Evolutionary conservation across 495 filamentous ascomycete species (phyloP), one percentile per base, ranked within the genome.

Genomic region (Penicillium soppii): DNA sequence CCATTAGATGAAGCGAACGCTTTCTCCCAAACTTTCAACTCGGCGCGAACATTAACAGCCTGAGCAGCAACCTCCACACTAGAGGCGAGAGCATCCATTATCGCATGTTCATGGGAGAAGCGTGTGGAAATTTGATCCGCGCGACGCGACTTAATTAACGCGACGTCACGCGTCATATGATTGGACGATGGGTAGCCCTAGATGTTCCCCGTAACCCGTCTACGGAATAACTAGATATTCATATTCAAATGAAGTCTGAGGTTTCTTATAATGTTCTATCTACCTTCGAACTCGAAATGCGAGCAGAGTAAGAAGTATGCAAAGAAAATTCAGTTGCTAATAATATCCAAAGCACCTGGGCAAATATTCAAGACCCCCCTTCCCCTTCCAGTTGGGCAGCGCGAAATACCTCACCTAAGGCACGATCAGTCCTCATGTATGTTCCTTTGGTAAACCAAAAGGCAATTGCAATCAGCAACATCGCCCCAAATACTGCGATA

Each of bases 1-100:
- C 70, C 76, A 61, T 96, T 80, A 1, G 73, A 70, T 17, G 71
- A 69, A 2, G 88, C 81, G 74, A 94, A 97, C 5, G 79, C 71
- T 57, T 80, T 82, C 68, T 98, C 92, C 86, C 91, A 98, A 62
- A 77, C 69, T 67, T 97, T 98, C 25, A 98, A 71, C 53, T 95
- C 88, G 8, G 74, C 72, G 4, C 90, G 85, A 19, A 96, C 68
- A 47, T 44, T 56, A 4, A 58, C 58, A 29, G 69, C 64, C 29
- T 65, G 57, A 0, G 52, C 52, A 9, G 56, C 57, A 9, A 62
- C 58, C 26, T 74, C 70, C 7, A 59, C 50, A 25, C 52, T 57
- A 35, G 55, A 56, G 25, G 17, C 43, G 10, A 61, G 43, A 41
- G 52, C 46, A 27, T 59, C 62, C 68, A 72, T 73, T 59, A 57